Percentiles rank a stretch among this genome's conserved stretches.
Conservation (phyloP, 805 yeast species). For the Phaffomyces opuntiae region DNA sequence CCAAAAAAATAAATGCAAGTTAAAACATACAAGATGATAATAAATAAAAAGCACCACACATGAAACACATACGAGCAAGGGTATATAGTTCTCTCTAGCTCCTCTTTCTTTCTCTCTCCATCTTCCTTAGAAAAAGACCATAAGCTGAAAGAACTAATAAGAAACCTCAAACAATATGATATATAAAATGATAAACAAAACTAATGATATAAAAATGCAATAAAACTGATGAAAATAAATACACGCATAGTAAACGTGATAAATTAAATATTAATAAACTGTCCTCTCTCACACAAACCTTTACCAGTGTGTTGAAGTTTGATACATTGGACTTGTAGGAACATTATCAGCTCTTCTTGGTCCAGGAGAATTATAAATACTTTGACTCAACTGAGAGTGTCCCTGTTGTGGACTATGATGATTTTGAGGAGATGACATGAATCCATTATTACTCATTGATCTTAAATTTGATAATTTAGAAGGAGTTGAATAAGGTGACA, state of each 20-base stretch:
- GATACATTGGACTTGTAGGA: conserved; percentile 4
- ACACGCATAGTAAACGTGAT: background rate
- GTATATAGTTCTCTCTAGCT: no score
- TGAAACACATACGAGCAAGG: no score
- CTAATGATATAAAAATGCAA: background rate
- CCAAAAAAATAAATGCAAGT: background rate
- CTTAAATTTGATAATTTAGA: conserved; percentile 13
- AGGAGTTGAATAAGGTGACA: conserved; percentile 20
- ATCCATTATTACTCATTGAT: conserved; percentile 8
- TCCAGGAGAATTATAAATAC: conserved; percentile 12
- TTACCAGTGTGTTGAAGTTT: background rate
- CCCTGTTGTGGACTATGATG: conserved; percentile 11
- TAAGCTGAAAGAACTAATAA: no score
- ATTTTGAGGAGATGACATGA: conserved; percentile 9
- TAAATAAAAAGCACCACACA: no score
- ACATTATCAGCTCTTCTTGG: conserved; percentile 14
- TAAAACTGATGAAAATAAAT: background rate
- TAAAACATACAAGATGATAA: no score
- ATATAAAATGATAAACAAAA: background rate
- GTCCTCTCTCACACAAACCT: background rate
- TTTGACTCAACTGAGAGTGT: conserved; percentile 1
- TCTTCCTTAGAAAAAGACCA: no score
- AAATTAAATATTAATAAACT: background rate
- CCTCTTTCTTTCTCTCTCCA: no score
- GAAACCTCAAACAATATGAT: no score